phyloP scores from a whole-genome alignment of 352 stramenopile genomes.

The Bremia lactucae region DNA sequence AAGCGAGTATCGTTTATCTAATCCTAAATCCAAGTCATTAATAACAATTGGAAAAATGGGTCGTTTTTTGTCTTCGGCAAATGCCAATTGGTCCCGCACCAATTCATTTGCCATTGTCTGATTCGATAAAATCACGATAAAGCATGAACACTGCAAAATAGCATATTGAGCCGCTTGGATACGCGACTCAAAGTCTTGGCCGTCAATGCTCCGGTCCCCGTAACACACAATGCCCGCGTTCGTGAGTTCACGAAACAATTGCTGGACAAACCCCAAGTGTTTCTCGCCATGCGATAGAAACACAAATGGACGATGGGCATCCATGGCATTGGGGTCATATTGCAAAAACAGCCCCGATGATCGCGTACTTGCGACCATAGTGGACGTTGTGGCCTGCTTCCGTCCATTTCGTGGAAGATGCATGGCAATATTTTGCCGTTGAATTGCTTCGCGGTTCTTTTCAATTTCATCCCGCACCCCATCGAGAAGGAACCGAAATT shows the following conservation, averaged over 20 bases:
- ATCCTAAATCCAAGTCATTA: constrained; percentile 57
- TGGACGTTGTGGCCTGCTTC: constrained; percentile 17
- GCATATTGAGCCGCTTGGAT: constrained; percentile 66
- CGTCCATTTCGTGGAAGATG: constrained; percentile 19
- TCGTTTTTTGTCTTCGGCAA: constrained; percentile 67
- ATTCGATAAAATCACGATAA: constrained; percentile 63
- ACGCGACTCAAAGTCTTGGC: constrained; percentile 44
- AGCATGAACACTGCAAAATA: constrained; percentile 64
- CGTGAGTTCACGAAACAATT: constrained; percentile 43
- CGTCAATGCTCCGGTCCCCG: constrained; percentile 35
- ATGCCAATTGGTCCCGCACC: constrained; percentile 72
- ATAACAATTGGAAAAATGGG: constrained; percentile 68
- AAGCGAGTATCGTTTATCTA: constrained; percentile 73
- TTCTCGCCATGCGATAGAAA: constrained; percentile 68
- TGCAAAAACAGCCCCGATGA: constrained; percentile 30
- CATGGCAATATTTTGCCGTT: constrained; percentile 25
- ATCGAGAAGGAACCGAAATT: constrained; percentile 60
- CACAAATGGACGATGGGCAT: constrained; percentile 35
- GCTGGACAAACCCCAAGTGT: constrained; percentile 50
- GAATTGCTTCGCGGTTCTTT: constrained; percentile 47
- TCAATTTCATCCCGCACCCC: constrained; percentile 67
- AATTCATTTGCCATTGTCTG: constrained; percentile 56
- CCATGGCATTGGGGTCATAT: constrained; percentile 21
- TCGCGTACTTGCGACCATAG: constrained; percentile 13
- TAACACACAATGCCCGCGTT: constrained; percentile 44